Percentiles rank a stretch among this genome's conserved stretches.
phyloP scores from a whole-genome alignment of 1,139 yeast genomes.

The Suhomyces ambrosiae region DNA sequence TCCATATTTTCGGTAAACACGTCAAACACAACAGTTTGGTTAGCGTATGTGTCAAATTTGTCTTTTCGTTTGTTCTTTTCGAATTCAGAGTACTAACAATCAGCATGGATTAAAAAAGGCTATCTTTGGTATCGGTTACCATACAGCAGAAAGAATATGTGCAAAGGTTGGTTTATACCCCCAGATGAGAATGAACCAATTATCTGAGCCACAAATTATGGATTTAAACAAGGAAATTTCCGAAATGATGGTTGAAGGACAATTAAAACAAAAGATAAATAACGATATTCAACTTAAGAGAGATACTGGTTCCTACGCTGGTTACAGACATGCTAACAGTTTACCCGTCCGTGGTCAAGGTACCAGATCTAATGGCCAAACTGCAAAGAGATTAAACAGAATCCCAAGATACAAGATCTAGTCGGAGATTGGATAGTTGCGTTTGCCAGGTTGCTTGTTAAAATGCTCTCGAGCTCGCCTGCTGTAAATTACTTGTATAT shows the following conservation, averaged over 20 bases:
- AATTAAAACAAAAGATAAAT: slow-evolving; percentile 74
- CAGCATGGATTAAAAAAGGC: slow-evolving; percentile 67
- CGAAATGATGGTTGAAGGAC: slow-evolving; percentile 81
- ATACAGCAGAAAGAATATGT: slow-evolving; percentile 76
- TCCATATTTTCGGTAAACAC: slow-evolving; percentile 74
- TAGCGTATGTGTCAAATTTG: slow-evolving; percentile 31
- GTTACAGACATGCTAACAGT: slow-evolving; percentile 86
- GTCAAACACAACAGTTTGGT: slow-evolving; percentile 56
- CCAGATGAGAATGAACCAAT: slow-evolving; percentile 89
- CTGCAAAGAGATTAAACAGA: slow-evolving; percentile 84
- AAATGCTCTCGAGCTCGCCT: background rate
- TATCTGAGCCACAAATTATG: slow-evolving; percentile 84
- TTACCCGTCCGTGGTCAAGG: slow-evolving; percentile 93
- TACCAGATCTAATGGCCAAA: slow-evolving; percentile 85
- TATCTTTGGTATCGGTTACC: slow-evolving; percentile 82
- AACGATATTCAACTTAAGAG: slow-evolving; percentile 81
- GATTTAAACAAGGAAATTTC: slow-evolving; percentile 85
- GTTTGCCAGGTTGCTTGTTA: slow-evolving; percentile 2
- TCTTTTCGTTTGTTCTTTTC: background rate
- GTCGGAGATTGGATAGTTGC: background rate
- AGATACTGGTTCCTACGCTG: slow-evolving; percentile 81
- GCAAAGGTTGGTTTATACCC: slow-evolving; percentile 92
- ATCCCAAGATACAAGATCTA: slow-evolving; percentile 57
- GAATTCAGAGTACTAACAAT: slow-evolving; percentile 12
- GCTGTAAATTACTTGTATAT: slow-evolving; percentile 7